A percentile compares a stretch with the other conserved stretches of the same genome.
Evolutionary conservation across 2,329 filamentous ascomycete genomes (phyloP).

Genomic region (Colletotrichum sp.): DNA sequence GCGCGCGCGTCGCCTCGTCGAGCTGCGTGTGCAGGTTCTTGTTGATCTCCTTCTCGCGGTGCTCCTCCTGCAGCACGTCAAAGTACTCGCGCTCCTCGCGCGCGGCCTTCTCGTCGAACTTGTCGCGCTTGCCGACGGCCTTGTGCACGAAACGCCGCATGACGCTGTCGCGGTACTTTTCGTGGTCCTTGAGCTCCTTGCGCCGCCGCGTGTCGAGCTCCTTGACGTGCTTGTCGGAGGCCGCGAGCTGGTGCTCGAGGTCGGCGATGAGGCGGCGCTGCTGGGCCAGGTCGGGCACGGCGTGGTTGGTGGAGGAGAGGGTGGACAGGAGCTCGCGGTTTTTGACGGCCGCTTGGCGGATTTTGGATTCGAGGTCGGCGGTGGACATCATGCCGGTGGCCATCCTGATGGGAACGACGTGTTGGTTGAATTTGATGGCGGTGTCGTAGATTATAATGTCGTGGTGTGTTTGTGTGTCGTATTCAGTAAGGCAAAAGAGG

Average conservation of each 20-base stretch:
- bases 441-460: neutral
- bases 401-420: neutral
- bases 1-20: conserved; percentile 40
- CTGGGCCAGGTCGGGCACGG: conserved; percentile 47
- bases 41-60: conserved; percentile 48
- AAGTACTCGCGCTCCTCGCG: conserved; percentile 63
- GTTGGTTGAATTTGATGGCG: neutral
- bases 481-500: rapidly evolving
- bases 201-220: conserved; percentile 44
- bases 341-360: conserved; percentile 42
- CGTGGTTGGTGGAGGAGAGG: conserved; percentile 55
- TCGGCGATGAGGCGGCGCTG: conserved; percentile 50
- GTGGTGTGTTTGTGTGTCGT: neutral
- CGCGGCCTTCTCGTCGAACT: conserved; percentile 51
- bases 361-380: conserved; percentile 35
- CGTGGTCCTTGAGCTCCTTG: conserved; percentile 56
- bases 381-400: neutral
- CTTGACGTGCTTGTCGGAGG: conserved; percentile 40
- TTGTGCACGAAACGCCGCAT: conserved; percentile 58
- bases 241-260: conserved; percentile 44
- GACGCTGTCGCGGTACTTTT: conserved; percentile 57
- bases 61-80: conserved; percentile 53
- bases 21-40: conserved; percentile 44
- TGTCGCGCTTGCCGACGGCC: conserved; percentile 52
- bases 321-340: conserved; percentile 50